Base-by-base conservation (phyloP, 2,329 filamentous ascomycete species). In the Lasiodiplodia theobromae region DNA sequence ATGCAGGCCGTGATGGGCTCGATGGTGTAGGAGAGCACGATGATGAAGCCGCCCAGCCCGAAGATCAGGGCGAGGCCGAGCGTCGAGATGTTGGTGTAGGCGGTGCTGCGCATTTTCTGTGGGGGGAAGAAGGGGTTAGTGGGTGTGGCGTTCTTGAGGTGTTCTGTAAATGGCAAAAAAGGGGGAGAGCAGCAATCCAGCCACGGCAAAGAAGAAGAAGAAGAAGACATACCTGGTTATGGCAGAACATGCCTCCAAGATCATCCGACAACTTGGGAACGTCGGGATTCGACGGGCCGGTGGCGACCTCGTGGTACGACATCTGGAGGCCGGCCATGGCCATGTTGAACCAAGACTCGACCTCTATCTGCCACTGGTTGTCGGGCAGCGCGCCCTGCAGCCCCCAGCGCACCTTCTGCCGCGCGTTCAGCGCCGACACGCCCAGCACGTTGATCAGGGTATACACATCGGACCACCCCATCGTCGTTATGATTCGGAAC, bases 51-150 rank as follows among this genome's bases (percentile, higher is more conserved):
- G 28, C 74, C 73, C 11, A 74, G 65, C 12, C 38, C 56, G 11
- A 76, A 68, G 4, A 73, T 73, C 4, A 75, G 67, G 11, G 52
- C 63, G 71, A 76, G 71, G 25, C 73, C 74, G 2, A 76, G 69
- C 14, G 74, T 69, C 25, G 67, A 71, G 38, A 76, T 69, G 34
- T 67, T 70, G 54, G 70, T 70, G 69, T 73, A 71, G 25, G 57
- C 64, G 6, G 57, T 58, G 31, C 67, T 72, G 23, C 67, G 69
- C 7, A 73, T 56, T 37, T 40, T 56, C 49, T 66, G 34, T 56
- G 10, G n/a, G 23, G 4, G 25, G 25, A 5, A 12, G 2, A 10
- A 4, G 8, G 12, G 40, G 40, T 44, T 44, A 44, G 12, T 44
- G 40, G 40, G 8, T 44, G 40, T 28, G 28, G 4, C 4, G 4